phyloP scores from a whole-genome alignment of 148 eudicot species.

The Chenopodium formosanum region DNA sequence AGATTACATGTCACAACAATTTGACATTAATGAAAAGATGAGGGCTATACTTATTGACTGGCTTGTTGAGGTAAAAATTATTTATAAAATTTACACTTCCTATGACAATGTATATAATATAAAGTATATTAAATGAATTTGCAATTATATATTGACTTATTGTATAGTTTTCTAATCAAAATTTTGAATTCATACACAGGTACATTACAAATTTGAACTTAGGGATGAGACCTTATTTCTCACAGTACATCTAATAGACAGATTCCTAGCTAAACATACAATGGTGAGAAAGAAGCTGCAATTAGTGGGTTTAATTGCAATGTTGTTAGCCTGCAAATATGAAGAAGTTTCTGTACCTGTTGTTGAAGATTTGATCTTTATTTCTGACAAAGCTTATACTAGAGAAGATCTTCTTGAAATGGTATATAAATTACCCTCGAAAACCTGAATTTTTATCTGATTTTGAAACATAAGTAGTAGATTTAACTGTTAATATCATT shows the following conservation, averaged over 20 bases:
- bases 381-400: constrained; percentile 80
- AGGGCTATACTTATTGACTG: constrained; percentile 82
- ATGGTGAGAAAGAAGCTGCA: constrained; percentile 84
- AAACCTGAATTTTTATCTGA: background rate
- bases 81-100: background rate
- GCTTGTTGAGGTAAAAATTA: constrained; percentile 64
- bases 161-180: constrained; percentile 11
- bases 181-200: constrained; percentile 44
- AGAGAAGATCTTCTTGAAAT: constrained; percentile 75
- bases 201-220: constrained; percentile 83
- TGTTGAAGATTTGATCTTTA: constrained; percentile 78
- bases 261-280: constrained; percentile 61
- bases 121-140: constrained; percentile 3
- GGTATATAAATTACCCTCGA: constrained; percentile 37
- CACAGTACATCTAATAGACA: constrained; percentile 73
- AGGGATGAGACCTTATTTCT: constrained; percentile 79
- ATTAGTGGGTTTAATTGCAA: constrained; percentile 77
- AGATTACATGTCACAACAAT: constrained; percentile 60
- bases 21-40: constrained; percentile 78
- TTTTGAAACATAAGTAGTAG: too few species aligned
- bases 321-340: constrained; percentile 89
- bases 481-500: background rate
- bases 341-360: constrained; percentile 90
- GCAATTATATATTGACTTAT: background rate
- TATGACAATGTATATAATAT: background rate